These are phyloP conservation scores for Rosa chinensis DNA, from an alignment of 306 rosid genomes.

Conservation along the genomic window DNA sequence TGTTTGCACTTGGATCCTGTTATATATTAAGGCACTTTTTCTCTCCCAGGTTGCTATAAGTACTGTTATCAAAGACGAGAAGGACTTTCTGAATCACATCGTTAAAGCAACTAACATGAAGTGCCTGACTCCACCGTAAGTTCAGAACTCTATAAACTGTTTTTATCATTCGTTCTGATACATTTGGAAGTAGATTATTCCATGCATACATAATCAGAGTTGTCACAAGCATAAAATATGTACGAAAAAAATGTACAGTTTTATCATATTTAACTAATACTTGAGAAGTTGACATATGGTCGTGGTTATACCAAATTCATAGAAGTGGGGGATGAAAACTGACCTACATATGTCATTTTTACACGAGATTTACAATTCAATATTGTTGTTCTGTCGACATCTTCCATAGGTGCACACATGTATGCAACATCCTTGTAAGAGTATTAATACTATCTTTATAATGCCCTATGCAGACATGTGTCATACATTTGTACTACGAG, in stretches of 20 bases:
- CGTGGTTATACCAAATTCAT: background rate
- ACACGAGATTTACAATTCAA: background rate
- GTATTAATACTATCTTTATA: background rate
- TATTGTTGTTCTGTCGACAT: background rate
- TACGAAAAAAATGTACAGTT: too few relatives aligned
- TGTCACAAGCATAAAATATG: too few relatives aligned
- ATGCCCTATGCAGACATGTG: background rate
- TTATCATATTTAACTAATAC: background rate
- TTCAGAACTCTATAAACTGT: slow-evolving; percentile 18
- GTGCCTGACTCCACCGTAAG: slow-evolving; percentile 89
- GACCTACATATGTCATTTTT: background rate
- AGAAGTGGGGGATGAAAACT: background rate
- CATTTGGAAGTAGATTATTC: background rate
- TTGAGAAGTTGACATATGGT: background rate
- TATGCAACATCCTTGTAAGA: background rate
- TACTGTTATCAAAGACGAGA: slow-evolving; percentile 72
- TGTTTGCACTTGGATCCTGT: background rate
- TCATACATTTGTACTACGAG: background rate
- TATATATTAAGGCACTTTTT: background rate
- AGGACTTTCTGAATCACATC: slow-evolving; percentile 74
- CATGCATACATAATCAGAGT: background rate
- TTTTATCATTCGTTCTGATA: background rate
- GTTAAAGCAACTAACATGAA: slow-evolving; percentile 88
- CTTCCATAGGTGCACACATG: background rate
- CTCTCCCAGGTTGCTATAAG: slow-evolving; percentile 72